Evolutionary conservation across 2,329 filamentous ascomycete genomes (phyloP).

Genomic region (Venturia nashicola): DNA sequence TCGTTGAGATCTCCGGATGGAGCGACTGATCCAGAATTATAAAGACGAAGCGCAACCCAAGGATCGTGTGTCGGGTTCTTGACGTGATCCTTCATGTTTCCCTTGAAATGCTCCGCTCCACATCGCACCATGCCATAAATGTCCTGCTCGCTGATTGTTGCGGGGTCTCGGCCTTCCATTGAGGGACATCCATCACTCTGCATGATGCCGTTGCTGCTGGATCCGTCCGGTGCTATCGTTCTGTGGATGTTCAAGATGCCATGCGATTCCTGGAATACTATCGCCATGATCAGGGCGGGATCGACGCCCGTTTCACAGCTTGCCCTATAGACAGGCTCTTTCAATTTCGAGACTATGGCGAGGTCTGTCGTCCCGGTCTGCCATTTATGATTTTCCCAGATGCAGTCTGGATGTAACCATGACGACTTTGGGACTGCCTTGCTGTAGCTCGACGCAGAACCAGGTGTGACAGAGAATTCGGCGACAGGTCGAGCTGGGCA

Average conservation of each 20-base stretch:
- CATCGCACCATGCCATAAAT: background rate
- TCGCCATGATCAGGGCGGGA: background rate
- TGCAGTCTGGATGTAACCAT: background rate
- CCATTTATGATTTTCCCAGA: background rate
- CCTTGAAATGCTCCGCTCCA: background rate
- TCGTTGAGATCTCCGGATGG: background rate
- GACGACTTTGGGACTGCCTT: background rate
- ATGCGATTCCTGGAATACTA: background rate
- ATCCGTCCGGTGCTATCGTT: background rate
- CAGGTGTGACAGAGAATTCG: background rate
- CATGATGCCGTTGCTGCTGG: background rate
- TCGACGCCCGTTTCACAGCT: background rate
- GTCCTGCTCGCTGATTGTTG: background rate
- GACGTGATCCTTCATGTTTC: background rate
- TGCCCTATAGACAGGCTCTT: background rate
- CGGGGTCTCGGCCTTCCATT: background rate
- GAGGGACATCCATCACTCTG: background rate
- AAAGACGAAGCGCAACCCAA: background rate
- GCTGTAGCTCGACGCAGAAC: background rate
- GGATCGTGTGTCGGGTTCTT: background rate
- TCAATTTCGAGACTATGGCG: background rate
- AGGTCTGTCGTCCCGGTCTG: background rate
- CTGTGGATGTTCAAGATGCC: background rate
- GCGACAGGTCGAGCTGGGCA: background rate
- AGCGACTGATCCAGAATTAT: background rate